Evolutionary conservation across 2,329 filamentous ascomycete species (phyloP).

Genomic region (Phoma sp.): DNA sequence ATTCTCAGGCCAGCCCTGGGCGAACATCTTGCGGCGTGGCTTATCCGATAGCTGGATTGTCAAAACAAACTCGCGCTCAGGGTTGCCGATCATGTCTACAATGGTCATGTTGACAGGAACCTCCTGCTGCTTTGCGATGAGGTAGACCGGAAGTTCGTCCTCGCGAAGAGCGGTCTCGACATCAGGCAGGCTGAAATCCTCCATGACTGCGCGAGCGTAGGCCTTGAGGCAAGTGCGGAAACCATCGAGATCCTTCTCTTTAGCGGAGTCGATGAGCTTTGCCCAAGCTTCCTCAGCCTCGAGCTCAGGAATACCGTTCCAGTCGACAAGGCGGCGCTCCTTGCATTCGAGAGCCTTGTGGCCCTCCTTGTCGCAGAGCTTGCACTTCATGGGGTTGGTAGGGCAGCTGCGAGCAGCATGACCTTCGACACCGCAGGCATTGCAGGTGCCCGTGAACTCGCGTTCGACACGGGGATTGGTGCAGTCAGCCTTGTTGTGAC

Average conservation of each 20-base stretch:
- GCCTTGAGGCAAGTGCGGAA: conserved; percentile 56
- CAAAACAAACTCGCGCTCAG: conserved; percentile 69
- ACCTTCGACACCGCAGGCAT: conserved; percentile 60
- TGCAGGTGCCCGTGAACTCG: conserved; percentile 64
- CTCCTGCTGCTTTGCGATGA: conserved; percentile 60
- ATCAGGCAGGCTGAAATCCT: conserved; percentile 51
- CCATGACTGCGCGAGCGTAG: conserved; percentile 54
- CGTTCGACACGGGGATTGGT: conserved; percentile 61
- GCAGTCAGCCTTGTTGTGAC: conserved; percentile 70
- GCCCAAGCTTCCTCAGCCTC: conserved; percentile 59
- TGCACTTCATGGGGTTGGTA: conserved; percentile 60
- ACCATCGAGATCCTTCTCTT: conserved; percentile 57
- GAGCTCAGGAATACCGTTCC: conserved; percentile 54
- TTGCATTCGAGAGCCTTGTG: conserved; percentile 59
- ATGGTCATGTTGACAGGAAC: conserved; percentile 55
- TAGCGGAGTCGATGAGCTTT: conserved; percentile 56
- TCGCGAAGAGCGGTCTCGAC: conserved; percentile 60
- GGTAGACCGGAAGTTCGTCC: conserved; percentile 54
- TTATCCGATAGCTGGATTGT: conserved; percentile 67
- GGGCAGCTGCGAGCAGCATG: conserved; percentile 70
- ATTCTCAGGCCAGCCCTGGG: conserved; percentile 64
- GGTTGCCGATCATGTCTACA: conserved; percentile 61
- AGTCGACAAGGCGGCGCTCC: conserved; percentile 46
- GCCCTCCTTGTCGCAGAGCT: conserved; percentile 59
- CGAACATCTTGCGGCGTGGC: conserved; percentile 60